Percentiles rank a stretch among this genome's conserved stretches.
These are phyloP conservation scores for Penicillium sp. DNA, from an alignment of 2,329 filamentous ascomycete genomes.

Conservation along the genomic window DNA sequence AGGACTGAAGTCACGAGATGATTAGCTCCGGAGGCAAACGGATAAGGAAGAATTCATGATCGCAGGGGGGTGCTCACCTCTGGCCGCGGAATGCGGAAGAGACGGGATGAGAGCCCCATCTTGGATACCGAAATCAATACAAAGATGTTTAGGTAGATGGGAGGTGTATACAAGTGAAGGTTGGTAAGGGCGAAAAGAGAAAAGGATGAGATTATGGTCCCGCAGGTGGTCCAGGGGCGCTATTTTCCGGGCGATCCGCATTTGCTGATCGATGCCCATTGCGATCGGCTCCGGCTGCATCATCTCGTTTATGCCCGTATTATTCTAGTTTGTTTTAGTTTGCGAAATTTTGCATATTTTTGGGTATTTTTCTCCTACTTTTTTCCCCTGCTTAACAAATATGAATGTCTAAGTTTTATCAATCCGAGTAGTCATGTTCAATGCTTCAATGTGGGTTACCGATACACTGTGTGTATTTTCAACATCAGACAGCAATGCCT, in stretches of 20 bases:
- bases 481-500: no score
- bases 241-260: conserved; percentile 23
- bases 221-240: conserved; percentile 21
- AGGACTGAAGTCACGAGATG: conserved; percentile 58
- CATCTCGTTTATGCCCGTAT: neutral
- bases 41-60: conserved; percentile 4
- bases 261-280: conserved; percentile 20
- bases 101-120: conserved; percentile 43
- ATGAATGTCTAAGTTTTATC: no score
- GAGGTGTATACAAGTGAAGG: conserved; percentile 7
- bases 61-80: conserved; percentile 31
- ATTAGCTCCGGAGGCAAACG: conserved; percentile 13
- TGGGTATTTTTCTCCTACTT: no score
- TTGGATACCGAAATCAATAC: conserved; percentile 7
- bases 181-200: conserved; percentile 10
- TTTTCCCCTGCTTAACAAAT: neutral
- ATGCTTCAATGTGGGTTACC: no score
- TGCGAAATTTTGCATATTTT: neutral
- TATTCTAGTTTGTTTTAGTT: neutral
- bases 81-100: conserved; percentile 52
- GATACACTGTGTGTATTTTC: no score
- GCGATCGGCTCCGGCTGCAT: neutral
- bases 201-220: conserved; percentile 18
- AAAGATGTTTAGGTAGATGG: conserved; percentile 1
- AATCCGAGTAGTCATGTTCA: no score